Conservation (phyloP, 495 filamentous ascomycete species). For the Aspergillus affinis region DNA sequence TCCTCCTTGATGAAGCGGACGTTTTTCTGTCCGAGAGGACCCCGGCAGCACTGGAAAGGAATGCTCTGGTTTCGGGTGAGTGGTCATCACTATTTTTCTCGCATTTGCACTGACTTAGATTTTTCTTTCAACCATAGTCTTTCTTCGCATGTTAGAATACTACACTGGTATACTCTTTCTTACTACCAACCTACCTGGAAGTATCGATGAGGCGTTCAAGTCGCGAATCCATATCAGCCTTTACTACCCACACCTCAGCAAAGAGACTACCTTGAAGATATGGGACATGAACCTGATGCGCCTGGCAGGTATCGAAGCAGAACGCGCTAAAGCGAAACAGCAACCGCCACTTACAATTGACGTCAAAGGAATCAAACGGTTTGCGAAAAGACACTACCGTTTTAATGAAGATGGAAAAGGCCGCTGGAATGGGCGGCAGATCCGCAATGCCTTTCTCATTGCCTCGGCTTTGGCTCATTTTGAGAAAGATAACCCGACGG, state of each 20-base stretch:
- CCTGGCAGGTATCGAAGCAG: neutral
- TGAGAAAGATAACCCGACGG: too few relatives aligned
- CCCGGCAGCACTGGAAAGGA: neutral
- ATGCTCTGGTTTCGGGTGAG: neutral
- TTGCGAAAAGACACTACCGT: neutral
- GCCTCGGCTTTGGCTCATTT: neutral
- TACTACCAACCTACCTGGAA: constrained; percentile 5
- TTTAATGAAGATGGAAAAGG: neutral
- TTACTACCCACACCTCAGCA: neutral
- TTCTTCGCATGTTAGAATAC: constrained; percentile 7
- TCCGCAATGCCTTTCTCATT: neutral
- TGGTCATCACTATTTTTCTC: neutral
- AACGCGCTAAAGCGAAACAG: neutral
- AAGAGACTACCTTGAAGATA: neutral
- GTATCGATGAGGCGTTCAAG: constrained; percentile 6
- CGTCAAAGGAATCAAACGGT: neutral
- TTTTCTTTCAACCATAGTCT: neutral
- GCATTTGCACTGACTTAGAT: neutral
- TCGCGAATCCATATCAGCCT: constrained; percentile 3
- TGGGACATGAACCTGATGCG: neutral
- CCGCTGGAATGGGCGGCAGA: constrained; percentile 3
- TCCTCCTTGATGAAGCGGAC: constrained; percentile 10
- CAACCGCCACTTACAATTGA: neutral
- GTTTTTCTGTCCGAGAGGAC: constrained; percentile 2
- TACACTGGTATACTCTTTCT: constrained; percentile 5